These are phyloP conservation scores for Fusarium drepaniforme DNA, from an alignment of 2,329 filamentous ascomycete genomes.

Conservation along the genomic window DNA sequence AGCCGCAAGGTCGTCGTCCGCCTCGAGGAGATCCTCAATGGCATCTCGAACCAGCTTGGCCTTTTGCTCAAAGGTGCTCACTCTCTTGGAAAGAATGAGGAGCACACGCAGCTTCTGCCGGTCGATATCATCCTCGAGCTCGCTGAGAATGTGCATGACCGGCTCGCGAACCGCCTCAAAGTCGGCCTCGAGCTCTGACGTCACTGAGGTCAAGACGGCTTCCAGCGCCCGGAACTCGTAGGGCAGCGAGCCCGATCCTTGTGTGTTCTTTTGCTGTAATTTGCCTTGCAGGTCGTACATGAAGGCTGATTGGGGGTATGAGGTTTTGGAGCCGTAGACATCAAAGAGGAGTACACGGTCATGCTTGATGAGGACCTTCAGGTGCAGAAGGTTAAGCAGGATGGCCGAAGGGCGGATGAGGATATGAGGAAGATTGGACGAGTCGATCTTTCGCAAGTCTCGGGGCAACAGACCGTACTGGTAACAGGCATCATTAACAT, in stretches of 20 bases:
- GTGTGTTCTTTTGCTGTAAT: slow-evolving; percentile 80
- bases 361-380: slow-evolving; percentile 94
- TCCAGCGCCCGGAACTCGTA: slow-evolving; percentile 98
- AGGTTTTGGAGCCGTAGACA: slow-evolving; percentile 93
- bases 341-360: slow-evolving; percentile 96
- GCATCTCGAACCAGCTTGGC: slow-evolving; percentile 93
- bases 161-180: slow-evolving; percentile 95
- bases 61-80: slow-evolving; percentile 98
- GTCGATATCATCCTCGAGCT: slow-evolving; percentile 97
- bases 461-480: slow-evolving; percentile 93
- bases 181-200: slow-evolving; percentile 90
- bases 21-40: slow-evolving; percentile 94
- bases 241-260: slow-evolving; percentile 74
- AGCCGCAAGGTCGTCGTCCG: slow-evolving; percentile 91
- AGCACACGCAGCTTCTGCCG: slow-evolving; percentile 91
- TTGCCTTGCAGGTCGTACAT: slow-evolving; percentile 98
- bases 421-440: slow-evolving; percentile 93
- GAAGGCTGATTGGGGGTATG: slow-evolving; percentile 95
- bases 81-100: slow-evolving; percentile 92
- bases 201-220: slow-evolving; percentile 94
- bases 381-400: slow-evolving; percentile 94
- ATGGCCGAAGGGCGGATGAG: slow-evolving; percentile 94
- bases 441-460: slow-evolving; percentile 97
- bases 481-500: slow-evolving; percentile 17
- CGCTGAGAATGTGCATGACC: slow-evolving; percentile 87